Evolutionary conservation across 148 eudicot genomes (phyloP), one percentile per base, ranked within the genome.

Genomic region (Rhododendron kiyosumense): DNA sequence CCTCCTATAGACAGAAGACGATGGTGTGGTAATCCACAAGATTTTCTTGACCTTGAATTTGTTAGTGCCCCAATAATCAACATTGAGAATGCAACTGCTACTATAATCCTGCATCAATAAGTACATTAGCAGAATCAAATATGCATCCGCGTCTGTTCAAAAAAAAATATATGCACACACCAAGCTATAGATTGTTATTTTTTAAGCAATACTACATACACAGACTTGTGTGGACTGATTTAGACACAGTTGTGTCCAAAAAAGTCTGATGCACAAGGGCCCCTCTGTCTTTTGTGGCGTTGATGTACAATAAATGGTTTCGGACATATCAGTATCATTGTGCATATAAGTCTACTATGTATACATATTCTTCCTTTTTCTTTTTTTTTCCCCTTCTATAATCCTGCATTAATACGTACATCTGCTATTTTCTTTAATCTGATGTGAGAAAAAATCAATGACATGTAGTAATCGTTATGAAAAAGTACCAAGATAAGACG

Each of bases 401-500:
- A 54, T 54, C 59, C 59, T 54, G 59, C 59, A 54, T 54, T 15
- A 54, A 54, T 54, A 17, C 59, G 5, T 15, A 15, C 5, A 17
- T 54, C 5, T 54, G 20, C 5, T 54, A 6, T 54, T 54, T 54
- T 54, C 59, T 54, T 54, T 54, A 54, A 15, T 54, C 5, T 51
- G 10, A 13, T 51, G 54, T 51, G 54, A 13, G 54, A 17, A 54
- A 51, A 54, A 54, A 65, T 65, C 30, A n/a, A 3, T 9, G 30
- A 65, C 30, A 65, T 65, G 24, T 5, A 59, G 65, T 59, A 26
- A 65, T 65, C 1, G 15, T 65, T 17, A 6, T 75, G 36, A 12
- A n/a, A n/a, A 26, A 24, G 49, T 89, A 97, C 99, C 99, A 97
- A 69, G 96, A 91, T 51, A 94, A 46, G 59, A 95, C 38, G 82